Evolutionary conservation across 768 basidiomycete genomes (phyloP), one percentile per base, ranked within the genome.

Genomic region (Pleurotus pulmonarius): DNA sequence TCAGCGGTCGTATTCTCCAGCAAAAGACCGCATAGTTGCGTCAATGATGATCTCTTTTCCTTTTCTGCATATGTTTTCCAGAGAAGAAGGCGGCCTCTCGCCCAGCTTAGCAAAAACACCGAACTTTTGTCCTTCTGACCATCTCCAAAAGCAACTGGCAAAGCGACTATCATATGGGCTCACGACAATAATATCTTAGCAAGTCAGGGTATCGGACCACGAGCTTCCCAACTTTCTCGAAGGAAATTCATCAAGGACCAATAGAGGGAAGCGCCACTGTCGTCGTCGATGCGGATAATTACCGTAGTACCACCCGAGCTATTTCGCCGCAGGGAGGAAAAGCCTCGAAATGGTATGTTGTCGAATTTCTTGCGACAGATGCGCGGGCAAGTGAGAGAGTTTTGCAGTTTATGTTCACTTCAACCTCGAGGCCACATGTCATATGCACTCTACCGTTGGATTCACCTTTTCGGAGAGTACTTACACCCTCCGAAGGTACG

Each of bases 91-190:
- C 29, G 2, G 29, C 11, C 29, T 9, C 29, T 34, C 29, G 24
- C 25, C 46, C 18, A n/a, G 3, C 46, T 16, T n/a, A 48, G 26
- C 46, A 20, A 48, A 26, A 48, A 48, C 22, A 37, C 48, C 48
- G 48, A 49, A 24, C 48, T 49, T 25, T 47, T 20, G 46, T 22
- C 22, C 46, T 47, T 47, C 34, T 49, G 48, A 49, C 48, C 48
- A 38, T n/a, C 29, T 16, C 48, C 34, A 18, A 15, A 49, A 26
- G 16, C 15, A 25, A 24, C 29, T 34, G 29, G 46, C 46, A 47
- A 25, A 47, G 13, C 20, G 46, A 16, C 22, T 47, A 25, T 47
- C 46, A 47, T 47, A 47, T 47, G 46, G 46, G 26, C 6, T 24
- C 22, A 18, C 26, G 43, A 44, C 8, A 44, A n/a, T 16, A 16